Percentiles rank a stretch among this genome's conserved stretches.
Conservation (phyloP, 768 basidiomycete species). For the Fomitopsis pulvina region DNA sequence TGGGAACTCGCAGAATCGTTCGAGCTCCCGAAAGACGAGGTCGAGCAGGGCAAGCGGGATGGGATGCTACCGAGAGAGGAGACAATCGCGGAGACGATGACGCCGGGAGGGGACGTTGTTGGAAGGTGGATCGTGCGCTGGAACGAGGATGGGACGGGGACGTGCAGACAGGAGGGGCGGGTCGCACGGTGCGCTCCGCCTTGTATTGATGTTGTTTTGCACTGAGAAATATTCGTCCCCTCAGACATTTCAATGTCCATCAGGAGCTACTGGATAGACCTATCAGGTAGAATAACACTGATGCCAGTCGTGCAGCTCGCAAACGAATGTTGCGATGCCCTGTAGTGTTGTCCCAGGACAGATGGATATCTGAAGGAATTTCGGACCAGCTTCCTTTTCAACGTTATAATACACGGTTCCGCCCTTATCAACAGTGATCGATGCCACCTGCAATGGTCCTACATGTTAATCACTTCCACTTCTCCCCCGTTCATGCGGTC, state of each 20-base stretch:
- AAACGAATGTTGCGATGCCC: too few species aligned
- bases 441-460: too few species aligned
- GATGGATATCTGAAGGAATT: too few species aligned
- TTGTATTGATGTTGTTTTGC: neutral
- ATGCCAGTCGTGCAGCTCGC: too few species aligned
- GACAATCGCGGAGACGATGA: conserved; percentile 73
- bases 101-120: conserved; percentile 48
- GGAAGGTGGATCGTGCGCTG: conserved; percentile 80
- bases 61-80: conserved; percentile 41
- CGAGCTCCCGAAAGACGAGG: conserved; percentile 34
- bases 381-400: too few species aligned
- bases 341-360: too few species aligned
- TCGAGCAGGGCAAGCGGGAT: conserved; percentile 34
- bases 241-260: conserved; percentile 39
- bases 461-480: too few species aligned
- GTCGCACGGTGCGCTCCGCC: conserved; percentile 52
- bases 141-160: conserved; percentile 58
- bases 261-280: too few species aligned
- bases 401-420: too few species aligned
- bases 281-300: too few species aligned
- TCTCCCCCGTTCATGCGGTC: conserved; percentile 6
- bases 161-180: conserved; percentile 55
- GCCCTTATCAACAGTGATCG: too few species aligned
- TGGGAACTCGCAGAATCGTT: conserved; percentile 68
- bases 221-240: neutral